A percentile compares a stretch with the other conserved stretches of the same genome.
phyloP scores from a whole-genome alignment of 2,329 filamentous ascomycete species.

The Ambrosiella beaveri region DNA sequence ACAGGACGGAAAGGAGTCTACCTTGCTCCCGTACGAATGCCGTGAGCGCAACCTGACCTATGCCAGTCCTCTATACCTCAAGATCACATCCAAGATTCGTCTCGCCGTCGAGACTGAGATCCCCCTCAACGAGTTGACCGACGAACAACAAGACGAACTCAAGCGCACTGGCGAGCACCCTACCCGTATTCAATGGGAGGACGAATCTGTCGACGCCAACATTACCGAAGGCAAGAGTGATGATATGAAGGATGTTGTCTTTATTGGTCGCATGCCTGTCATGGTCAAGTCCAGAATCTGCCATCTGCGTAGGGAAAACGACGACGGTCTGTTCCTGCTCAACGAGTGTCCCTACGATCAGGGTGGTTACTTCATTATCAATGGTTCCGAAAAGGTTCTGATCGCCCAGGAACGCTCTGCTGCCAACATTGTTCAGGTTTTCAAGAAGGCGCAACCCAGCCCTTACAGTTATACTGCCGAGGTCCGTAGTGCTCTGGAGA shows the following conservation, averaged over 20 bases:
- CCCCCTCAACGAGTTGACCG: constrained; percentile 49
- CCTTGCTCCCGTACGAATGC: constrained; percentile 84
- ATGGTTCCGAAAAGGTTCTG: constrained; percentile 94
- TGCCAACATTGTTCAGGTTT: constrained; percentile 97
- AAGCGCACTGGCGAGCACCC: constrained; percentile 38
- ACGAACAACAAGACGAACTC: constrained; percentile 40
- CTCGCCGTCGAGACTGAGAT: constrained; percentile 63
- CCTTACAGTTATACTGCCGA: constrained; percentile 88
- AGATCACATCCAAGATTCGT: constrained; percentile 70
- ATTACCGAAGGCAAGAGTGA: constrained; percentile 24
- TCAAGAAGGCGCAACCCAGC: constrained; percentile 90
- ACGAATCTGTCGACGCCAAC: constrained; percentile 31
- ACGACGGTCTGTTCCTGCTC: constrained; percentile 73
- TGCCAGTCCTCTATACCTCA: constrained; percentile 75
- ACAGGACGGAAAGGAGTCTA: constrained; percentile 72
- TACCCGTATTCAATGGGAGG: constrained; percentile 41
- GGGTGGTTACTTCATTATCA: constrained; percentile 98
- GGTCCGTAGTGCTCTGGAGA: constrained; percentile 90
- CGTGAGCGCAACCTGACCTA: constrained; percentile 93
- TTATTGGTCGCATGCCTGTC: constrained; percentile 88
- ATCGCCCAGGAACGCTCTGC: constrained; percentile 96
- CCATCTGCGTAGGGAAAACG: constrained; percentile 65
- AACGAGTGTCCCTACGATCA: constrained; percentile 98
- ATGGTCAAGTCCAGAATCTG: constrained; percentile 98
- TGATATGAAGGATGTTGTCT: constrained; percentile 54